Base-by-base conservation (phyloP, 2,329 filamentous ascomycete species). In the Phaeosphaeriaceae sp. region DNA sequence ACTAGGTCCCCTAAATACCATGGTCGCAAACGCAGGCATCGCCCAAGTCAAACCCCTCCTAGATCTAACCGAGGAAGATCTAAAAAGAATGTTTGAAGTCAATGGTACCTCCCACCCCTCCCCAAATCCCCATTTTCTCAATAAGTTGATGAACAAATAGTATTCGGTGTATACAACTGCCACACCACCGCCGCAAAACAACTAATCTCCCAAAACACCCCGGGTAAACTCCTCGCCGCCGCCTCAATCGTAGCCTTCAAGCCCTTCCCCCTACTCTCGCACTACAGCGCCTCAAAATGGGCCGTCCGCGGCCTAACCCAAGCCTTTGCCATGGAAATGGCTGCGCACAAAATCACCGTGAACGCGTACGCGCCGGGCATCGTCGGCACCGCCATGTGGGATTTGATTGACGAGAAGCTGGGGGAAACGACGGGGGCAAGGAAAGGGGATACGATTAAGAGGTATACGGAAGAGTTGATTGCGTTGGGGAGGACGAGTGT, bases 351-450 rank as follows among this genome's bases (percentile, higher is more conserved):
- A 49, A 88, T 89, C 65, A 87, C 83, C 0, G 85, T 82, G 16
- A 89, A 89, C 57, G 80, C 81, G 0, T 88, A 88, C 60, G 85
- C 84, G 0, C 86, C 86, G 0, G 87, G 87, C 0, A 87, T 89
- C 39, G 84, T 89, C 0, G 84, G 81, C 0, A 88, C 85, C 0
- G 75, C 77, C 0, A 88, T 88, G 85, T 89, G 86, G 86, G 85
- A 88, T 37, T 63, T 83, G 2, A 87, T 89, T 45, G 87, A 88
- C 52, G 80, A 83, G 54, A 80, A 81, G 48, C 54, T 87, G 26
- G 83, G 79, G 0, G 77, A 81, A 64, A 76, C 77, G 48, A 75
- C 70, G 1, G 84, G 81, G 0, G 72, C 74, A 0, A 70, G 76
- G 59, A 81, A 78, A 58, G 81, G 81, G 2, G 78, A 81, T 18